Percentiles rank a stretch among this genome's conserved stretches.
These are phyloP conservation scores for Henningerozyma blattae DNA, from an alignment of 805 yeast genomes.

Conservation along the genomic window DNA sequence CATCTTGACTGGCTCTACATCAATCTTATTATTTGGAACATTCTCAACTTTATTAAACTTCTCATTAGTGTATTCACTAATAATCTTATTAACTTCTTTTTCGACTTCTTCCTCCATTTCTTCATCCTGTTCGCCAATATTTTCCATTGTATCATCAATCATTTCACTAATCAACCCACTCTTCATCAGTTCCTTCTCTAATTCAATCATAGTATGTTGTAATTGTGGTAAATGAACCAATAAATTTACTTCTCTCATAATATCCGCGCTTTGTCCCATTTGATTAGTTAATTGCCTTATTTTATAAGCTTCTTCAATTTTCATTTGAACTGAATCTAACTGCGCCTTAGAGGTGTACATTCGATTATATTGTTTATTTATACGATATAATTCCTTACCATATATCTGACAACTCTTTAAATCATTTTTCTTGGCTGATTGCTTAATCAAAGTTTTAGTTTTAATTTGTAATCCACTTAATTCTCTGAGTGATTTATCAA, in stretches of 20 bases:
- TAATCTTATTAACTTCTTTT: slow-evolving; percentile 51
- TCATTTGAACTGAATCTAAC: slow-evolving; percentile 73
- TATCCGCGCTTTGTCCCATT: slow-evolving; percentile 60
- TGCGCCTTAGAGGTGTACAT: slow-evolving; percentile 76
- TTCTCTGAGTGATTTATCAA: slow-evolving; percentile 54
- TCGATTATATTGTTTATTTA: slow-evolving; percentile 62
- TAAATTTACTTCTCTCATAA: slow-evolving; percentile 82
- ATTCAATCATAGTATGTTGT: slow-evolving; percentile 69
- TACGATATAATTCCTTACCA: slow-evolving; percentile 69
- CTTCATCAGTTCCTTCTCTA: slow-evolving; percentile 77
- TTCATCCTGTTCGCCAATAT: slow-evolving; percentile 52
- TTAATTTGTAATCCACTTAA: slow-evolving; percentile 59
- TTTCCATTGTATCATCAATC: slow-evolving; percentile 83
- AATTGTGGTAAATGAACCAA: slow-evolving; percentile 71
- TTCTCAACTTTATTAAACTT: slow-evolving; percentile 28
- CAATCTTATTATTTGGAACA: slow-evolving; percentile 19
- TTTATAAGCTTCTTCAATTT: slow-evolving; percentile 84
- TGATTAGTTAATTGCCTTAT: slow-evolving; percentile 73
- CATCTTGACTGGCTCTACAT: slow-evolving; percentile 9
- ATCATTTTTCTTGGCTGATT: slow-evolving; percentile 68
- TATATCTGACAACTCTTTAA: slow-evolving; percentile 60
- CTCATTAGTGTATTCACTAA: slow-evolving; percentile 33
- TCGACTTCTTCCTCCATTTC: slow-evolving; percentile 56
- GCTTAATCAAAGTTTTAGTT: slow-evolving; percentile 64
- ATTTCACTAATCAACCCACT: slow-evolving; percentile 85